Conservation (phyloP, 2,329 filamentous ascomycete species). For the Neoarthrinium moseri region DNA sequence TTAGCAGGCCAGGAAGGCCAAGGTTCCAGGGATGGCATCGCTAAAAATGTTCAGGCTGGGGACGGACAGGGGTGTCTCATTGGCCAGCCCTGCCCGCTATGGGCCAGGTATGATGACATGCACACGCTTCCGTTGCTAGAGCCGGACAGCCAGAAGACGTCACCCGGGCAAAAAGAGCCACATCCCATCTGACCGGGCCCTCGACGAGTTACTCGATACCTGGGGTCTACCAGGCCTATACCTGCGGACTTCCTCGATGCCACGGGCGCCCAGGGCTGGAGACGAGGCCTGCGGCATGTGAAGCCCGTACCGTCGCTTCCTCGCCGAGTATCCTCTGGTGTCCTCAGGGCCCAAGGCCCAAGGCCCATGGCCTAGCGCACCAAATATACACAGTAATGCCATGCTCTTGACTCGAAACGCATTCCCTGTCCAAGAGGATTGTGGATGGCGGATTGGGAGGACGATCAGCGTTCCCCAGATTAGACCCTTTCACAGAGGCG, state of each 20-base stretch:
- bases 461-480: no score
- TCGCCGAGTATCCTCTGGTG: no score
- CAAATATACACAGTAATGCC: no score
- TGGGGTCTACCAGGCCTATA: neutral
- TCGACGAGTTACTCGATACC: neutral
- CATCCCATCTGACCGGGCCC: neutral
- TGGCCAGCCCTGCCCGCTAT: constrained; percentile 7
- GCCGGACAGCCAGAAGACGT: constrained; percentile 3
- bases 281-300: neutral
- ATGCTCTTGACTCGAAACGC: no score
- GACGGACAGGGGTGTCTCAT: neutral
- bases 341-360: no score
- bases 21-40: neutral
- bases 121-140: neutral
- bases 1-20: neutral
- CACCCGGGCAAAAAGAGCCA: constrained; percentile 4
- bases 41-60: neutral
- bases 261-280: neutral
- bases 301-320: neutral
- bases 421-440: neutral
- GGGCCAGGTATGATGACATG: constrained; percentile 9
- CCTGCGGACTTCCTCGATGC: neutral
- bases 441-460: constrained; percentile 1
- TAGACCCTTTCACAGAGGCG: no score
- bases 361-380: no score